Evolutionary conservation across 257 asterid species (phyloP).

Genomic region (Lithospermum erythrorhizon): DNA sequence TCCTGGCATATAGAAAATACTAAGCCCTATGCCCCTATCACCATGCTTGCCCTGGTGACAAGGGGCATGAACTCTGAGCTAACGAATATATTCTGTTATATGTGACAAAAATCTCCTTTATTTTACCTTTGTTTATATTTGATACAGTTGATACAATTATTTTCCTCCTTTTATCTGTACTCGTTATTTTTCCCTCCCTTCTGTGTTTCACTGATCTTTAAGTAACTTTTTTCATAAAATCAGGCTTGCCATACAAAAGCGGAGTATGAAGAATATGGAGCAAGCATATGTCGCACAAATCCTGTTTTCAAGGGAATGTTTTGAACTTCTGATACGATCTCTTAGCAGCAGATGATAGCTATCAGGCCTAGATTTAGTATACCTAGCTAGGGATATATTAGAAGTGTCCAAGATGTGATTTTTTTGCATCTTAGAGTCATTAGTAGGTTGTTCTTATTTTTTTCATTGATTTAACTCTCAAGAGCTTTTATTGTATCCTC

Average conservation of each 20-base stretch:
- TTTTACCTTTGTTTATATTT: no score
- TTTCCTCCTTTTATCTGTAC: background rate
- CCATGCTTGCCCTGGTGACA: no score
- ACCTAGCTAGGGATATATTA: background rate
- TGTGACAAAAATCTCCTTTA: no score
- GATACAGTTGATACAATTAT: no score
- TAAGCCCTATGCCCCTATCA: no score
- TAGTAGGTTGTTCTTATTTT: background rate
- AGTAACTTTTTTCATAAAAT: background rate
- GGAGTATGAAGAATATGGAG: conserved; percentile 93
- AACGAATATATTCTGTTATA: no score
- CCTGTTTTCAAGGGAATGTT: conserved; percentile 98
- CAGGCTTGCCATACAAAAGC: conserved; percentile 98
- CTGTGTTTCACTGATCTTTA: background rate
- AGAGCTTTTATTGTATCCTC: background rate
- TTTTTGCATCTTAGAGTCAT: background rate
- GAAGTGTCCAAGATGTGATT: background rate
- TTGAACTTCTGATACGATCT: conserved; percentile 17
- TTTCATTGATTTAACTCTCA: background rate
- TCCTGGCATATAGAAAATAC: background rate
- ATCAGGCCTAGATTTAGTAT: no score
- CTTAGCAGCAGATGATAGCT: background rate
- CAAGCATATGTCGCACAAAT: conserved; percentile 91
- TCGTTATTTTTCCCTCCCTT: background rate
- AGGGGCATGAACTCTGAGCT: no score